Conservation (phyloP, 306 rosid genomes). For the Medicago lupulina region DNA sequence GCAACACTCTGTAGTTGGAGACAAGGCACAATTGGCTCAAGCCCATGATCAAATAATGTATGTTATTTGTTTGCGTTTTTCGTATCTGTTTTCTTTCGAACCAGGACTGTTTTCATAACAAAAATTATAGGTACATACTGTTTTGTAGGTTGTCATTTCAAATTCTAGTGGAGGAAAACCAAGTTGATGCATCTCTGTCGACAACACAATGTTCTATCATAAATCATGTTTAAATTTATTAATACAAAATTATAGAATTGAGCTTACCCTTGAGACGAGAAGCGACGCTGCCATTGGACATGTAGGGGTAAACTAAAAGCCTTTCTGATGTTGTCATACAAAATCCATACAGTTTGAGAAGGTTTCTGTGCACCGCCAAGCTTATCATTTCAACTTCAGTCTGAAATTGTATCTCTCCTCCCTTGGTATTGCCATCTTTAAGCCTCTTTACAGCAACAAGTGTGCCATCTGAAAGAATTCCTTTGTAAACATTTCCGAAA, state of each 20-base stretch:
- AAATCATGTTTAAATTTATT: not conserved
- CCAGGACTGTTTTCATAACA: no score
- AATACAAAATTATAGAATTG: not conserved
- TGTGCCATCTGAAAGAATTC: conserved; percentile 76
- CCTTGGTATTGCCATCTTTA: conserved; percentile 77
- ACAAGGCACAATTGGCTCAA: no score
- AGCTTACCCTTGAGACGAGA: conserved; percentile 81
- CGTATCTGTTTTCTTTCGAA: no score
- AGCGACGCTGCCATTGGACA: conserved; percentile 98
- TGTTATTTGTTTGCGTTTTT: no score
- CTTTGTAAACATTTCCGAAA: conserved; percentile 94
- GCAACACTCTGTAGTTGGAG: no score
- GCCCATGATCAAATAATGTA: no score
- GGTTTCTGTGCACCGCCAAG: conserved; percentile 90
- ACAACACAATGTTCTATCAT: not conserved
- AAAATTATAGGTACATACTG: no score
- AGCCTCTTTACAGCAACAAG: conserved; percentile 93
- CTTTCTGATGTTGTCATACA: conserved; percentile 83
- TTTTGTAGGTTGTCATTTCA: not conserved
- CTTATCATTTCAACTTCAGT: conserved; percentile 99
- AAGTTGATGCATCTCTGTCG: not conserved
- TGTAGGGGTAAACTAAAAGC: conserved; percentile 88
- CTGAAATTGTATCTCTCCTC: conserved; percentile 94
- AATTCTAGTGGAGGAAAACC: not conserved
- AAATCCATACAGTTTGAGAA: conserved; percentile 80